A percentile compares a stretch with the other conserved stretches of the same genome.
Conservation (phyloP, 352 stramenopile genomes). For the Phytopythium sindhum region DNA sequence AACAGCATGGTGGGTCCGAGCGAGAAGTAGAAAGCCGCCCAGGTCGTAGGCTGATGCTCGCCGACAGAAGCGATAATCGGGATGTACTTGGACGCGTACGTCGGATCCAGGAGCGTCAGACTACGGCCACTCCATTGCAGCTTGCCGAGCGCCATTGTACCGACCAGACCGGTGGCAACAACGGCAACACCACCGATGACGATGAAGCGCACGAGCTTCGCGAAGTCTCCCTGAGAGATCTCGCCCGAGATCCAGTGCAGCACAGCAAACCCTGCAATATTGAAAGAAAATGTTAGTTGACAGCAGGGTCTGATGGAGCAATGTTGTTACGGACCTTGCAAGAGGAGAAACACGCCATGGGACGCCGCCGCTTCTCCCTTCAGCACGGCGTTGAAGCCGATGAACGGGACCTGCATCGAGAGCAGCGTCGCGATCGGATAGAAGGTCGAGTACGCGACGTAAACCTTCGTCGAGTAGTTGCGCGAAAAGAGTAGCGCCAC, state of each 20-base stretch:
- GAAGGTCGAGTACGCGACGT: constrained; percentile 98
- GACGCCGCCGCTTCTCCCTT: constrained; percentile 74
- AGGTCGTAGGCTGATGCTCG: constrained; percentile 93
- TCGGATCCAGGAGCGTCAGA: constrained; percentile 90
- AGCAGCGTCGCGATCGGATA: constrained; percentile 95
- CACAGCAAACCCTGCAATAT: constrained; percentile 40
- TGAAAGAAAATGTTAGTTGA: constrained; percentile 1
- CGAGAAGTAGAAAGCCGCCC: constrained; percentile 91
- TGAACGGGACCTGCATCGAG: constrained; percentile 97
- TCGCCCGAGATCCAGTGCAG: constrained; percentile 47
- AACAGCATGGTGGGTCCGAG: constrained; percentile 87
- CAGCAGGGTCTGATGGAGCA: background rate
- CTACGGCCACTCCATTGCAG: constrained; percentile 91
- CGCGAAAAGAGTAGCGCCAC: constrained; percentile 89
- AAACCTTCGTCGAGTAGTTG: constrained; percentile 90
- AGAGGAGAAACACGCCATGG: constrained; percentile 92
- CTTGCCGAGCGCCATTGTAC: constrained; percentile 66
- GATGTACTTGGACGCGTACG: constrained; percentile 94
- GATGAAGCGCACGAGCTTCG: constrained; percentile 36
- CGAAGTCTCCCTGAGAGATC: constrained; percentile 45
- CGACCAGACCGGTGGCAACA: constrained; percentile 30
- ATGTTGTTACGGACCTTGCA: constrained; percentile 57
- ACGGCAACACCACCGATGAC: constrained; percentile 31
- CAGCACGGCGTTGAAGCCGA: constrained; percentile 95
- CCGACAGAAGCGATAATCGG: constrained; percentile 94